phyloP scores from a whole-genome alignment of 192 early-diverging fungal genomes.

The Podila clonocystis region DNA sequence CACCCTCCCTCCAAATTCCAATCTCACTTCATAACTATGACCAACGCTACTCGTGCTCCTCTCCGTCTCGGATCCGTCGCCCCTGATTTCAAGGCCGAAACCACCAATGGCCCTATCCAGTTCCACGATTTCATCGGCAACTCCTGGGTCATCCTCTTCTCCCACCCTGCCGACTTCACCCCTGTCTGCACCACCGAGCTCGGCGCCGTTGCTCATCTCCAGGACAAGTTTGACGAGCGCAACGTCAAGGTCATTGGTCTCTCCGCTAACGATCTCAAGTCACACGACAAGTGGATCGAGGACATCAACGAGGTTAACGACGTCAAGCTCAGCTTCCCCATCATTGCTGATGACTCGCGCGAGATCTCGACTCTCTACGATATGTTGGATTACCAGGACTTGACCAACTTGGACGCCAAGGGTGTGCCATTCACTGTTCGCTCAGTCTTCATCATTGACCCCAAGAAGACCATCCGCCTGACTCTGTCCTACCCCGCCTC shows the following conservation, averaged over 20 bases:
- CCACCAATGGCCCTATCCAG: slow-evolving; percentile 90
- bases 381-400: slow-evolving; percentile 97
- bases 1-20: neutral
- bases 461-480: slow-evolving; percentile 88
- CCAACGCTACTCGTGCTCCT: slow-evolving; percentile 17
- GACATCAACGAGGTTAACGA: slow-evolving; percentile 95
- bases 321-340: slow-evolving; percentile 84
- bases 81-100: slow-evolving; percentile 82
- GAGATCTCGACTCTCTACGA: slow-evolving; percentile 91
- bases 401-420: slow-evolving; percentile 85
- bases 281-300: slow-evolving; percentile 88
- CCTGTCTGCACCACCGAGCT: slow-evolving; percentile 98
- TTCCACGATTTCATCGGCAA: slow-evolving; percentile 90
- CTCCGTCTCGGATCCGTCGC: slow-evolving; percentile 55
- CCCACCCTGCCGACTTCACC: slow-evolving; percentile 97
- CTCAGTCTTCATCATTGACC: slow-evolving; percentile 96
- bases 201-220: slow-evolving; percentile 88
- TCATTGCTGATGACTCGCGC: slow-evolving; percentile 93
- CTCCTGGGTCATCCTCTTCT: slow-evolving; percentile 97
- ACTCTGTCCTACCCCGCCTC: slow-evolving; percentile 95
- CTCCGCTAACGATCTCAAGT: slow-evolving; percentile 85
- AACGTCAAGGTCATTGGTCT: slow-evolving; percentile 94
- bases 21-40: neutral
- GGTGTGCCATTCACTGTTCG: slow-evolving; percentile 97
- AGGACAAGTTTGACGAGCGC: slow-evolving; percentile 79